These are phyloP conservation scores for Hortaea sp. DNA, from an alignment of 2,329 filamentous ascomycete species.

Conservation along the genomic window DNA sequence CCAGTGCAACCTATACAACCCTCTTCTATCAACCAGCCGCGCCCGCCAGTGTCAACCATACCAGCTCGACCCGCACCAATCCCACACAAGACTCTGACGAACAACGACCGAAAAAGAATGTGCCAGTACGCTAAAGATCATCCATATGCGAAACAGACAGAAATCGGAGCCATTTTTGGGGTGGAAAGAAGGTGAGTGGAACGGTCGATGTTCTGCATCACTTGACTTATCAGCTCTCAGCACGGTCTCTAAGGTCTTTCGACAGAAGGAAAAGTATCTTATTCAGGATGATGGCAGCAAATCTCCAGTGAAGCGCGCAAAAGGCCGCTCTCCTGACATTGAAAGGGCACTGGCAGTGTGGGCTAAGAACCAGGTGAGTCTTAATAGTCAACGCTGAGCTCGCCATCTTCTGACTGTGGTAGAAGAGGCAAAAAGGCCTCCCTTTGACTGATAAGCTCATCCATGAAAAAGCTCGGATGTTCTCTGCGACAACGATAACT, in stretches of 20 bases:
- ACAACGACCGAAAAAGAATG: slow-evolving; percentile 84
- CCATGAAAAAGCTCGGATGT: slow-evolving; percentile 71
- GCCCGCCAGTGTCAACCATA: slow-evolving; percentile 42
- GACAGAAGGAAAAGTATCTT: slow-evolving; percentile 90
- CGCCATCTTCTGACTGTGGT: slow-evolving; percentile 1
- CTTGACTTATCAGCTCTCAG: slow-evolving; percentile 37
- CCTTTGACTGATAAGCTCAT: slow-evolving; percentile 74
- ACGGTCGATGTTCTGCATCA: too few species aligned
- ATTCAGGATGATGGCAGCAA: slow-evolving; percentile 67
- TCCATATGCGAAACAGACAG: slow-evolving; percentile 83
- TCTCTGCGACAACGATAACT: slow-evolving; percentile 39
- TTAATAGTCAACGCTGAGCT: too few species aligned
- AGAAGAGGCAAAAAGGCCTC: slow-evolving; percentile 61
- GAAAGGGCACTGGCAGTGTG: slow-evolving; percentile 84
- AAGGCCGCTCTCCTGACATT: slow-evolving; percentile 81
- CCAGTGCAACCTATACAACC: slow-evolving; percentile 28
- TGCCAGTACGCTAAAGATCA: slow-evolving; percentile 88
- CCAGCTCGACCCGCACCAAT: slow-evolving; percentile 29
- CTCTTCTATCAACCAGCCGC: slow-evolving; percentile 42
- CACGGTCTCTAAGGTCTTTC: slow-evolving; percentile 95
- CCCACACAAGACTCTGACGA: slow-evolving; percentile 64
- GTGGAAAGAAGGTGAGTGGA: slow-evolving; percentile 82
- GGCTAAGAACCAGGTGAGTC: slow-evolving; percentile 52
- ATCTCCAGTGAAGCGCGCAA: slow-evolving; percentile 71
- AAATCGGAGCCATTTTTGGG: slow-evolving; percentile 90